Conservation (phyloP, 306 rosid genomes). For the Canavalia ensiformis region DNA sequence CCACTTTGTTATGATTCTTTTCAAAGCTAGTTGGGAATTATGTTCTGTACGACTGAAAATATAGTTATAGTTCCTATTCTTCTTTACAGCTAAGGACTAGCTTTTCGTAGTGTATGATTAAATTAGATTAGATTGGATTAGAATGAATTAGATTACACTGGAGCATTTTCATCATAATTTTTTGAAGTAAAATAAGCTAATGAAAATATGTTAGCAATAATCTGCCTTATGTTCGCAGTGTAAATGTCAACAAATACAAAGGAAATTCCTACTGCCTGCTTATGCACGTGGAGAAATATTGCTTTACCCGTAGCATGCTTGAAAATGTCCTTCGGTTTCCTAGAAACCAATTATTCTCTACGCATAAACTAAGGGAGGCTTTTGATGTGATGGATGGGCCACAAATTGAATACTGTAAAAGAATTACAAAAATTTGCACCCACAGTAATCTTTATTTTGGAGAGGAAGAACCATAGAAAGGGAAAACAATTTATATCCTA, state of each 20-base stretch:
- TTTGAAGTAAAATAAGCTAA: not conserved
- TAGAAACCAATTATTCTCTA: not conserved
- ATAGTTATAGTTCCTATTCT: not conserved
- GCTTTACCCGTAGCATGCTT: not conserved
- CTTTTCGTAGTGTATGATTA: not conserved
- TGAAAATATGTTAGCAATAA: not conserved
- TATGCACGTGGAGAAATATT: not conserved
- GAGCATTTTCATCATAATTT: not conserved
- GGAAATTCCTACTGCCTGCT: not conserved
- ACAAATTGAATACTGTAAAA: not conserved
- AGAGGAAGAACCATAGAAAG: not conserved
- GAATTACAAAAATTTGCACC: not conserved
- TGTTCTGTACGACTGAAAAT: conserved; percentile 1
- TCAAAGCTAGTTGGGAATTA: not conserved
- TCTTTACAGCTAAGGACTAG: not conserved
- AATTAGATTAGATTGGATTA: not conserved
- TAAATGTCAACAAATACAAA: not conserved
- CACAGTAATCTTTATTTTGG: not conserved
- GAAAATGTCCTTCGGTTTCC: not conserved
- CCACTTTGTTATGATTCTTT: conserved; percentile 9
- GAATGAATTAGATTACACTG: not conserved
- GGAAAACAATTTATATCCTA: not conserved
- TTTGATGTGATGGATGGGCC: not conserved
- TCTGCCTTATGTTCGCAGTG: not conserved
- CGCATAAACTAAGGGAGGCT: not conserved